Conservation (phyloP, 257 asterid genomes). For the Hygrophila difformis region DNA sequence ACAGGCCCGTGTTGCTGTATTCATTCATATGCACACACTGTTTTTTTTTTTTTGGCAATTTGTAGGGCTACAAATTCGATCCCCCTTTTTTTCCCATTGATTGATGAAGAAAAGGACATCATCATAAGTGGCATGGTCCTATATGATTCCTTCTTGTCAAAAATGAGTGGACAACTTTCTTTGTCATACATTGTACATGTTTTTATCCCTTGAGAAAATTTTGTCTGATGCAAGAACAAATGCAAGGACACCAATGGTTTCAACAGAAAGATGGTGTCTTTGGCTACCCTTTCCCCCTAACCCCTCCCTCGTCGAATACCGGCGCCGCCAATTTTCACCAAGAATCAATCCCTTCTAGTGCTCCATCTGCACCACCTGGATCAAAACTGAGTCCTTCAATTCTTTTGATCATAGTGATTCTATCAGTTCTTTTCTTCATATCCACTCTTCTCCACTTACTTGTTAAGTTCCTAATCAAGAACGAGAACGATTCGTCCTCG, state of each 20-base stretch:
- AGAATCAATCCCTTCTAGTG: slow-evolving; percentile 26
- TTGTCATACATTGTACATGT: no score
- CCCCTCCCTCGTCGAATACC: slow-evolving; percentile 29
- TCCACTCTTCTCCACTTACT: slow-evolving; percentile 33
- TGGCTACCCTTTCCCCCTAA: slow-evolving; percentile 38
- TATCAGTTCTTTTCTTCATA: slow-evolving; percentile 33
- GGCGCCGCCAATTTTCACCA: slow-evolving; percentile 22
- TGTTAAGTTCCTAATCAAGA: slow-evolving; percentile 23
- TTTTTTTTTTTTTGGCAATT: no score
- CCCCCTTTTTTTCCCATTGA: no score
- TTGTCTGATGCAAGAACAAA: slow-evolving; percentile 23
- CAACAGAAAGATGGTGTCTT: slow-evolving; percentile 42
- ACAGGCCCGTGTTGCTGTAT: no score
- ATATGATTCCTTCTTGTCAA: no score
- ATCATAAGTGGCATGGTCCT: no score
- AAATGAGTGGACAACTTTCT: no score
- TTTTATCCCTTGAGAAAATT: no score
- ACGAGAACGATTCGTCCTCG: slow-evolving; percentile 21
- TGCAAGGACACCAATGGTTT: slow-evolving; percentile 28
- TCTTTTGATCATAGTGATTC: slow-evolving; percentile 25
- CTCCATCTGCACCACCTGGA: slow-evolving; percentile 25
- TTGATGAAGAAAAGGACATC: no score
- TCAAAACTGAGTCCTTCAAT: slow-evolving; percentile 27
- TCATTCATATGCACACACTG: no score
- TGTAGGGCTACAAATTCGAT: no score